Base-by-base conservation (phyloP, 148 eudicot species). In the Linanthus parryae region DNA sequence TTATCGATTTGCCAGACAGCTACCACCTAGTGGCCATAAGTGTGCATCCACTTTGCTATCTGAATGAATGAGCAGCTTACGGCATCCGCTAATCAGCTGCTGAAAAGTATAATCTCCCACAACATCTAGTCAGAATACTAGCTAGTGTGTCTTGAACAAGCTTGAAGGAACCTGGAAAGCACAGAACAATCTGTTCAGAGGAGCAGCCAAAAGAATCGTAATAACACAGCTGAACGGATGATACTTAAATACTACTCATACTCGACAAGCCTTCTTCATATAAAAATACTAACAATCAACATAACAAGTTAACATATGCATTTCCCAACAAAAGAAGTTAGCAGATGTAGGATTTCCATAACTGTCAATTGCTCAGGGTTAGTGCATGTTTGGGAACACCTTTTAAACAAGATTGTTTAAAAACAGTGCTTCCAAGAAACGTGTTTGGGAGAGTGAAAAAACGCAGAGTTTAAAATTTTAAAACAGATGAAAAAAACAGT, bases 131-230 rank as follows among this genome's bases (percentile, higher is more conserved):
- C 43, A 8, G 5, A 41, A 19, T 35, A 35, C 21, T 21, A 7
- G 27, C 27, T 54, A 56, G 3, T 23, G 35, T 23, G 50, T 44
- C 62, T 57, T 61, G 61, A 69, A 64, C 54, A 73, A 60, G 56
- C 64, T 64, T 28, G 78, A 61, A 3, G 78, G 64, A 54, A 73
- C 73, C 78, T 73, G 67, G 20, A 63, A 56, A 37, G 7, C 26
- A 53, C 54, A 25, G 3, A 35, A 25, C 54, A 48, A 15, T 26
- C 29, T 58, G 19, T 34, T 44, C 6, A 45, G 44, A 44, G 14
- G 40, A 33, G 65, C 51, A 40, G 18, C 46, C 24, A 40, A 25
- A 48, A n/a, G n/a, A n/a, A n/a, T n/a, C n/a, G n/a, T n/a, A n/a
- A n/a, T n/a, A n/a, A n/a, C n/a, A n/a, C n/a, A n/a, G n/a, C n/a